A percentile compares a stretch with the other conserved stretches of the same genome.
These are phyloP conservation scores for Ajuga chamaepitys DNA, from an alignment of 257 asterid species.

Conservation along the genomic window DNA sequence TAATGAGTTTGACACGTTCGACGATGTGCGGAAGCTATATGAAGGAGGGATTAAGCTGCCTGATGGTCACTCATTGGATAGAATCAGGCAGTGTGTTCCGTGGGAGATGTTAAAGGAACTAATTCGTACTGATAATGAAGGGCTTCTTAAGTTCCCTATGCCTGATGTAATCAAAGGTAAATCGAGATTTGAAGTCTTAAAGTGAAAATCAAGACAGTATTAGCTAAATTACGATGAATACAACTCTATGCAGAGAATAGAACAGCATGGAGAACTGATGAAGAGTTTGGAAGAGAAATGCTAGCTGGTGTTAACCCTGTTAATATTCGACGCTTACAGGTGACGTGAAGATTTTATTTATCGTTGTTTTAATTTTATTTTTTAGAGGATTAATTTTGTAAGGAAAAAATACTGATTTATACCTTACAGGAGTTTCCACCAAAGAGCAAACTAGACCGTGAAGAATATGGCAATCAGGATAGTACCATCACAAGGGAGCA, in stretches of 20 bases:
- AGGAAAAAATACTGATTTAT: neutral
- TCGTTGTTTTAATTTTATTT: neutral
- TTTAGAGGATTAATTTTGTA: neutral
- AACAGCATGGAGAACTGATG: constrained; percentile 95
- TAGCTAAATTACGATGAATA: neutral
- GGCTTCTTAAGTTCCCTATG: constrained; percentile 54
- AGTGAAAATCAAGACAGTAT: neutral
- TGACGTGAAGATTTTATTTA: constrained; percentile 11
- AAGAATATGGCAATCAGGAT: constrained; percentile 52
- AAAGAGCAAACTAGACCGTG: constrained; percentile 49
- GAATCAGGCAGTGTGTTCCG: constrained; percentile 48
- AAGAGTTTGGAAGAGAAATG: constrained; percentile 91
- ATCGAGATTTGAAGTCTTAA: too few relatives aligned
- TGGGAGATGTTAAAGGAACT: constrained; percentile 71
- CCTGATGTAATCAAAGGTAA: constrained; percentile 81
- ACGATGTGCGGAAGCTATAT: constrained; percentile 57
- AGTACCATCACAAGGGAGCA: constrained; percentile 57
- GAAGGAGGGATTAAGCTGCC: constrained; percentile 61
- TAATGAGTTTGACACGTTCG: constrained; percentile 75
- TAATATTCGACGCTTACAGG: constrained; percentile 54
- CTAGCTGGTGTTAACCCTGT: constrained; percentile 97
- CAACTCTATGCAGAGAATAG: constrained; percentile 42
- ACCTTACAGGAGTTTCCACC: constrained; percentile 77
- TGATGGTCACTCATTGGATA: constrained; percentile 21
- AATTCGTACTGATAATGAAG: constrained; percentile 57